Evolutionary conservation across 768 basidiomycete species (phyloP), one percentile per base, ranked within the genome.

Genomic region (Xerocomus brunneocitrinus): DNA sequence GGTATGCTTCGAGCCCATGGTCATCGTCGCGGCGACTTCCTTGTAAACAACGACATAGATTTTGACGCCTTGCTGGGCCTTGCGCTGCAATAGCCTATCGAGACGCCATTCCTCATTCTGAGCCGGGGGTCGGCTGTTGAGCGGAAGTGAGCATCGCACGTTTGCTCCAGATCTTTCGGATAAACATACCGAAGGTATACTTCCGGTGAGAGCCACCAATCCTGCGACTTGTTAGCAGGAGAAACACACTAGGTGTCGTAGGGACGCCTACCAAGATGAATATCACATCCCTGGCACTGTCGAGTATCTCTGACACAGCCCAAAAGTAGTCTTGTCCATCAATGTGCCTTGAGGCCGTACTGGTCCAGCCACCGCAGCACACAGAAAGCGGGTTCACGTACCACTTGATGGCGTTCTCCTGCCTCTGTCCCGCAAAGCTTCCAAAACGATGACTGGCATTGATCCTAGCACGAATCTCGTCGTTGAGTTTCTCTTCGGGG

Each of bases 291-390:
- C 79, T 79, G 3, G 91, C 90, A 32, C 73, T 80, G 44, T 89
- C 88, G n/a, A 98, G 76, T 71, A 95, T 76, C 71, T 95, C 92
- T 1, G 91, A 91, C 34, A 97, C 67, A 0, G 95, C 95, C 81
- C 88, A 98, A 80, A 98, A 89, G 68, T 95, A 98, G 72, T 98
- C 95, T 53, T 97, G 91, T 0, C 95, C 95, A 61, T 95, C 95
- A 44, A 95, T 79, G 65, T 94, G 92, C 85, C 87, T 83, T 35
- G 36, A 13, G 5, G 32, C 32, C 13, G 19, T 19, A 19, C 19
- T 13, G 16, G 22, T 3, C 5, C 27, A 57, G 54, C 13, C 27
- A 25, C 10, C 22, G 32, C 47, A n/a, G 22, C 25, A 42, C 12
- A 34, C 22, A 12, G 25, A 9, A 7, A 10, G 22, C 2, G 24